Conservation (phyloP, 441 rosid genomes). For the Populus trichocarpa region DNA sequence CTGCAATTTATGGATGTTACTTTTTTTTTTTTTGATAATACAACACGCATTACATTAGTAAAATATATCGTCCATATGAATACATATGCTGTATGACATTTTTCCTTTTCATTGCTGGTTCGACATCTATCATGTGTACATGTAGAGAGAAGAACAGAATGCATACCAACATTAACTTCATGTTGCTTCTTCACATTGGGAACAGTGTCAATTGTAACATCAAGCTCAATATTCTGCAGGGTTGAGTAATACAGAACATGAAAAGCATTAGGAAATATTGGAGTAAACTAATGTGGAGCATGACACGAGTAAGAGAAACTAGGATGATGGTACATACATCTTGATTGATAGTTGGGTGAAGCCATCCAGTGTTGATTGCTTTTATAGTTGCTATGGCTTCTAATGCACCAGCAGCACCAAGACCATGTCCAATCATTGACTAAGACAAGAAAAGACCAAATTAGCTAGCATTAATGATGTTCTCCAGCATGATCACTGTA, state of each 20-base stretch:
- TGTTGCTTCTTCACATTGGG: slow-evolving; percentile 62
- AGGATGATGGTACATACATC: slow-evolving; percentile 31
- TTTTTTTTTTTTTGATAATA: too few relatives aligned
- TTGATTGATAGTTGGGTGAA: slow-evolving; percentile 73
- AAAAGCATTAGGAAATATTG: not conserved
- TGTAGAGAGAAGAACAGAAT: slow-evolving; percentile 2
- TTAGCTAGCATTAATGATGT: not conserved
- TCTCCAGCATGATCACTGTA: not conserved
- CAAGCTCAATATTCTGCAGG: slow-evolving; percentile 51
- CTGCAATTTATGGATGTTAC: not conserved
- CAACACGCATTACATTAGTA: too few relatives aligned
- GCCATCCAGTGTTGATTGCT: slow-evolving; percentile 71
- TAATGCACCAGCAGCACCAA: slow-evolving; percentile 67
- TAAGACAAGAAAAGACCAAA: slow-evolving; percentile 4
- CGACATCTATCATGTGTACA: not conserved
- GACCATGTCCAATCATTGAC: slow-evolving; percentile 71
- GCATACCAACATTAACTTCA: slow-evolving; percentile 59
- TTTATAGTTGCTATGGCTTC: slow-evolving; percentile 66
- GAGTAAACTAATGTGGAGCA: not conserved
- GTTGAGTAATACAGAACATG: not conserved
- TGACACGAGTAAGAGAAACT: not conserved
- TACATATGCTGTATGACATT: not conserved
- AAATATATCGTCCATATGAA: not conserved
- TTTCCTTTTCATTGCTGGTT: not conserved
- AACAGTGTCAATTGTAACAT: slow-evolving; percentile 58